Evolutionary conservation across 129 eudicot genomes (phyloP).

Genomic region (Mikania micrantha): DNA sequence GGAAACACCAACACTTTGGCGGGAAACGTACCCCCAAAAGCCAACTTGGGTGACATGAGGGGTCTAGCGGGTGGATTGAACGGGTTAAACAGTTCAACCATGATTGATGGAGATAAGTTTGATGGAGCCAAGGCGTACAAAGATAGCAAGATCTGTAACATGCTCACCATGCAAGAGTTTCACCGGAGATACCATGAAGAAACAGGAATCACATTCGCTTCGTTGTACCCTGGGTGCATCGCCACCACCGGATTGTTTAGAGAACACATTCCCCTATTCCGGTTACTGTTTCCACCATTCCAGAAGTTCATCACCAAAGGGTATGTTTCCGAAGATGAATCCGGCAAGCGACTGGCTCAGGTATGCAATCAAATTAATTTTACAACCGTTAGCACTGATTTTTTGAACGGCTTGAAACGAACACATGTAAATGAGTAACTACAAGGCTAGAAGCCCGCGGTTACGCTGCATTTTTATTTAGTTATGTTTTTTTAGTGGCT

Average conservation of each 20-base stretch:
- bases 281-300: slow-evolving; percentile 81
- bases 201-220: slow-evolving; percentile 79
- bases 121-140: slow-evolving; percentile 89
- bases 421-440: too few relatives aligned
- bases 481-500: too few relatives aligned
- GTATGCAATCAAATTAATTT: slow-evolving; percentile 25
- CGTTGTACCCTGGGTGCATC: slow-evolving; percentile 89
- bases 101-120: slow-evolving; percentile 73
- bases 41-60: slow-evolving; percentile 70
- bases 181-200: slow-evolving; percentile 86
- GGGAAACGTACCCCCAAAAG: slow-evolving; percentile 81
- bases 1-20: slow-evolving; percentile 83
- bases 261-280: slow-evolving; percentile 79
- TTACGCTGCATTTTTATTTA: too few relatives aligned
- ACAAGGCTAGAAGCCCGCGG: too few relatives aligned
- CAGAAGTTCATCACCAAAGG: slow-evolving; percentile 88
- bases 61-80: slow-evolving; percentile 65
- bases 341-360: slow-evolving; percentile 96
- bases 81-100: slow-evolving; percentile 69
- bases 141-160: slow-evolving; percentile 84
- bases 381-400: too few relatives aligned
- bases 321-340: slow-evolving; percentile 71
- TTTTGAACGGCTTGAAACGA: too few relatives aligned
- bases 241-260: slow-evolving; percentile 85
- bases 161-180: slow-evolving; percentile 92